Evolutionary conservation across 2,329 filamentous ascomycete species (phyloP).

Genomic region (Phoma sp.): DNA sequence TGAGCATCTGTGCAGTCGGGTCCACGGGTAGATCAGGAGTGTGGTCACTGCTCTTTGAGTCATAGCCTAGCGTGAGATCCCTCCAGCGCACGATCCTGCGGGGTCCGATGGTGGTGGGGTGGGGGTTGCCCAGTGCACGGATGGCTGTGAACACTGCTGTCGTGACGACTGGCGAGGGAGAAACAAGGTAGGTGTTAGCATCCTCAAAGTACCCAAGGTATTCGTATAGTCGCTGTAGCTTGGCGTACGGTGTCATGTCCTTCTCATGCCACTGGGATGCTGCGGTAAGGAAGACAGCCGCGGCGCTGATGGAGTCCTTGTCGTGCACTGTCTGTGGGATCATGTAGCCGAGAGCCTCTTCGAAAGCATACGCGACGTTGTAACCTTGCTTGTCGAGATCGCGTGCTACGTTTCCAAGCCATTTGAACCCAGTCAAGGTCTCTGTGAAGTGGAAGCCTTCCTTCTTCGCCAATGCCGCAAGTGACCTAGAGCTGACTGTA

Average conservation of each 20-base stretch:
- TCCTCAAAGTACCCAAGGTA: slow-evolving; percentile 68
- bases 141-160: slow-evolving; percentile 63
- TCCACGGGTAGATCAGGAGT: slow-evolving; percentile 64
- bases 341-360: slow-evolving; percentile 74
- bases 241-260: slow-evolving; percentile 63
- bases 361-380: slow-evolving; percentile 65
- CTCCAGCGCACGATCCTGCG: slow-evolving; percentile 66
- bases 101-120: slow-evolving; percentile 57
- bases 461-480: slow-evolving; percentile 62
- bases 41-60: slow-evolving; percentile 62
- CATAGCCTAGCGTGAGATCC: slow-evolving; percentile 67
- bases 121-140: slow-evolving; percentile 53
- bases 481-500: slow-evolving; percentile 70
- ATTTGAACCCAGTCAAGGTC: slow-evolving; percentile 72
- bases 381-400: slow-evolving; percentile 58
- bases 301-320: slow-evolving; percentile 70
- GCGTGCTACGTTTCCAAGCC: slow-evolving; percentile 68
- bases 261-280: slow-evolving; percentile 60
- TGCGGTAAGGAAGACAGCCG: slow-evolving; percentile 65
- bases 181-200: slow-evolving; percentile 69
- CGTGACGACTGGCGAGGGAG: slow-evolving; percentile 62
- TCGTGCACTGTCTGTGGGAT: slow-evolving; percentile 68
- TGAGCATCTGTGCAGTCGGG: slow-evolving; percentile 68
- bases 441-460: slow-evolving; percentile 66
- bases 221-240: slow-evolving; percentile 64